Evolutionary conservation across 257 asterid species (phyloP).

Genomic region (Knoxia roxburghii): DNA sequence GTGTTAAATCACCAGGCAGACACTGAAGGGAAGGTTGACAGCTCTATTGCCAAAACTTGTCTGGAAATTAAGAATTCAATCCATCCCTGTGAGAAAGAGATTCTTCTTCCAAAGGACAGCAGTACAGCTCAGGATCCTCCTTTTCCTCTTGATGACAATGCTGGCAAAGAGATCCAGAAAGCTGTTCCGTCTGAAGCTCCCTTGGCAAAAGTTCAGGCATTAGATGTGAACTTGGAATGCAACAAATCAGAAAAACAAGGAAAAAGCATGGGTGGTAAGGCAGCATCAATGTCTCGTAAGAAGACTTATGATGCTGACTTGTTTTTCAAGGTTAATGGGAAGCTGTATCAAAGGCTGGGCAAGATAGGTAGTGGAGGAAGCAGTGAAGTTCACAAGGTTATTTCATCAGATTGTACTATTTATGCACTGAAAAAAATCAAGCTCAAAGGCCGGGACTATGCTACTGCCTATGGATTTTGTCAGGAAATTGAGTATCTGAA

Average conservation of each 20-base stretch:
- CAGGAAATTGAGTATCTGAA: slow-evolving; percentile 86
- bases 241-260: slow-evolving; percentile 56
- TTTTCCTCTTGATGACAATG: slow-evolving; percentile 25
- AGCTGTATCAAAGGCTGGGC: slow-evolving; percentile 94
- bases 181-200: slow-evolving; percentile 41
- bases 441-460: slow-evolving; percentile 97
- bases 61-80: slow-evolving; percentile 30
- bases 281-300: slow-evolving; percentile 67
- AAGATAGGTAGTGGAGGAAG: slow-evolving; percentile 99
- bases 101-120: slow-evolving; percentile 31
- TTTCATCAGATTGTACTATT: slow-evolving; percentile 83
- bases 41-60: slow-evolving; percentile 29
- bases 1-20: slow-evolving; percentile 31
- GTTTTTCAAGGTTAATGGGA: slow-evolving; percentile 92
- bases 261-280: slow-evolving; percentile 51
- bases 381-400: slow-evolving; percentile 99
- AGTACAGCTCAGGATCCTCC: slow-evolving; percentile 24
- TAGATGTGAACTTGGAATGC: slow-evolving; percentile 43
- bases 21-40: slow-evolving; percentile 29
- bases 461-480: slow-evolving; percentile 94
- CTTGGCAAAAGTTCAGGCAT: slow-evolving; percentile 32
- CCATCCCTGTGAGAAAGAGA: slow-evolving; percentile 27
- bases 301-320: slow-evolving; percentile 76
- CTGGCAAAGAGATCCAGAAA: slow-evolving; percentile 32
- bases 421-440: slow-evolving; percentile 90